Evolutionary conservation across 2,329 filamentous ascomycete species (phyloP), one percentile per base, ranked within the genome.

Genomic region (Piedraia hortae): DNA sequence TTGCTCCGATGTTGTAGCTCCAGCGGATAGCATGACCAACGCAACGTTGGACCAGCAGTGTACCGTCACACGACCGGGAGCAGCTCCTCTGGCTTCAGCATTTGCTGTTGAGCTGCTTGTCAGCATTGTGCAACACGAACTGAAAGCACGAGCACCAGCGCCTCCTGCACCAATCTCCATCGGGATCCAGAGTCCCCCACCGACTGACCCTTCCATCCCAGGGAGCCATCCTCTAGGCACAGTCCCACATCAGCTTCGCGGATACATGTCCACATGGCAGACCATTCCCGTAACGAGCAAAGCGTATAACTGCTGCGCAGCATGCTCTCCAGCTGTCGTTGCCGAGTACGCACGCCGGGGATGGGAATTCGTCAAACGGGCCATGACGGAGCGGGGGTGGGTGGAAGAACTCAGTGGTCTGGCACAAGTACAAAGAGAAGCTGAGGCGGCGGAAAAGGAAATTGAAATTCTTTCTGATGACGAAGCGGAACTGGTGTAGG

Each of bases 31-130:
- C 51, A 61, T 90, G 39, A 90, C 82, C 45, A 78, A 90, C 37
- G 74, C 80, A 34, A 93, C 85, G 0, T 64, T 97, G 6, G 85
- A 97, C 42, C 85, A 97, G 43, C 85, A 93, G 47, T 97, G 85
- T 46, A 97, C 85, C 0, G 85, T 97, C 10, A 97, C 85, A 3
- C 65, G 85, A 6, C 85, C 85, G 1, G 85, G 85, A 9, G 66
- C 90, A 16, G 82, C 85, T 8, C 70, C 78, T 6, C 85, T 91
- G 25, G 85, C 85, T 5, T 91, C 85, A 2, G 75, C 77, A 2
- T 56, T 89, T 15, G 58, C 91, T 4, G 82, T 93, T 21, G 85
- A 97, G 44, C 56, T 93, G 4, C 58, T 97, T 13, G 67, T 80
- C 6, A 88, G 74, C 26, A 50, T 91, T 16, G 53, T 91, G 6